Evolutionary conservation across 768 basidiomycete genomes (phyloP).

Genomic region (Sporobolomyces roseus): DNA sequence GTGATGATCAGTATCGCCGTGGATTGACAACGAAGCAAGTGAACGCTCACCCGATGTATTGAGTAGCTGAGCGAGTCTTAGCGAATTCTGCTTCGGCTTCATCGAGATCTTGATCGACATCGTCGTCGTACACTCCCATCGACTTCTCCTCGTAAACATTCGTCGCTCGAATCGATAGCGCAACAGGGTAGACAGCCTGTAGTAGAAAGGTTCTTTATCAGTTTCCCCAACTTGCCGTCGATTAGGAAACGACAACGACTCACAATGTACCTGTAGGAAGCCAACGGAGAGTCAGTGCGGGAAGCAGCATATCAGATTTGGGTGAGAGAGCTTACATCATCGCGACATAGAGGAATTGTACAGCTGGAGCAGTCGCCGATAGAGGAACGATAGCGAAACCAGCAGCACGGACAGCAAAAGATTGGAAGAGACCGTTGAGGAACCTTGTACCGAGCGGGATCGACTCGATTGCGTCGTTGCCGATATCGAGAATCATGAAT

Average conservation of each 20-base stretch:
- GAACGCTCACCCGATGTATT: conserved; percentile 39
- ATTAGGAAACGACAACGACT: not conserved
- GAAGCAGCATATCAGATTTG: no score
- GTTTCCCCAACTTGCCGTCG: no score
- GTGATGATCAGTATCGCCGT: conserved; percentile 30
- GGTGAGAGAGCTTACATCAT: conserved; percentile 6
- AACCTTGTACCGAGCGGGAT: conserved; percentile 71
- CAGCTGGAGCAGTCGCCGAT: conserved; percentile 71
- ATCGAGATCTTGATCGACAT: conserved; percentile 36
- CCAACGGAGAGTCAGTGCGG: no score
- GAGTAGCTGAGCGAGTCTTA: conserved; percentile 39
- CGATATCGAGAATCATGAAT: conserved; percentile 83
- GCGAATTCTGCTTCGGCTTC: conserved; percentile 37
- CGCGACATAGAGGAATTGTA: conserved; percentile 53
- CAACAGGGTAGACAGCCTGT: conserved; percentile 49
- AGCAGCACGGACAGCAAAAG: conserved; percentile 69
- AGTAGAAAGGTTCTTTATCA: no score
- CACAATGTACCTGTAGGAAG: conserved; percentile 2
- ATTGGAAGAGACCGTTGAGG: conserved; percentile 55
- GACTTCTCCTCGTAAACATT: conserved; percentile 82
- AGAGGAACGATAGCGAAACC: conserved; percentile 76
- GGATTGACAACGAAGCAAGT: conserved; percentile 53
- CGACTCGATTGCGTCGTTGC: conserved; percentile 62
- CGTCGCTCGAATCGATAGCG: conserved; percentile 66
- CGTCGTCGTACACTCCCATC: conserved; percentile 51